phyloP scores from a whole-genome alignment of 164 flowering plant genomes.

The Aristolochia californica region DNA sequence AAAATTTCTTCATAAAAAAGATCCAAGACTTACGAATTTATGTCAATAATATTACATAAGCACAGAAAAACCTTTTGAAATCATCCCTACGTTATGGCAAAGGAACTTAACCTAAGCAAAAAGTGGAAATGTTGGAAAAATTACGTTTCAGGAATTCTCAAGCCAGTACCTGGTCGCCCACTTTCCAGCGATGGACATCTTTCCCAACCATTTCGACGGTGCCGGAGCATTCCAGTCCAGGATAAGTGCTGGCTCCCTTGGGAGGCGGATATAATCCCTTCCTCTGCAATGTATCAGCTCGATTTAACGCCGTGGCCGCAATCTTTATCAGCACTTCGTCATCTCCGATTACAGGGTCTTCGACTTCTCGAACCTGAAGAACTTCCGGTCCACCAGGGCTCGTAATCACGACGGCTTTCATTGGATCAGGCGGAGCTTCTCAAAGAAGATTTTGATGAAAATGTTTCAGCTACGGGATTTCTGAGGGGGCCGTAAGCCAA shows the following conservation, averaged over 20 bases:
- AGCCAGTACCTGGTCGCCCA: conserved; percentile 75
- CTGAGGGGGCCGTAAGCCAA: not conserved
- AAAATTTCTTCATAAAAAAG: too few species aligned
- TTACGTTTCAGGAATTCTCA: not conserved
- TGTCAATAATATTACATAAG: too few species aligned
- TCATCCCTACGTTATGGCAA: not conserved
- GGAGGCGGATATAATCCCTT: conserved; percentile 62
- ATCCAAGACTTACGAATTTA: too few species aligned
- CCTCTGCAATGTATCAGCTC: conserved; percentile 69
- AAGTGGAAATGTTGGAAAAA: not conserved
- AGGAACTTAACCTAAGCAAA: not conserved
- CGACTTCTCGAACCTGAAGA: conserved; percentile 61
- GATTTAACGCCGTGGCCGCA: conserved; percentile 66
- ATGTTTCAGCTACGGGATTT: too few species aligned
- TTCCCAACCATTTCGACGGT: conserved; percentile 58
- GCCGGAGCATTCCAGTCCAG: conserved; percentile 88
- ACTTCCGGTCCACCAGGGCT: conserved; percentile 70
- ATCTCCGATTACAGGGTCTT: conserved; percentile 54
- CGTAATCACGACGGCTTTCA: conserved; percentile 86
- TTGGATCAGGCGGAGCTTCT: conserved; percentile 7
- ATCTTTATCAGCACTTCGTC: conserved; percentile 69
- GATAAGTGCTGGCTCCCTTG: conserved; percentile 51
- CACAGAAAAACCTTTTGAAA: too few species aligned
- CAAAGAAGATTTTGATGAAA: too few species aligned
- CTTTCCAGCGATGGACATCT: conserved; percentile 63